These are phyloP conservation scores for Sclerotinia trifoliorum DNA, from an alignment of 2,329 filamentous ascomycete species.

Conservation along the genomic window DNA sequence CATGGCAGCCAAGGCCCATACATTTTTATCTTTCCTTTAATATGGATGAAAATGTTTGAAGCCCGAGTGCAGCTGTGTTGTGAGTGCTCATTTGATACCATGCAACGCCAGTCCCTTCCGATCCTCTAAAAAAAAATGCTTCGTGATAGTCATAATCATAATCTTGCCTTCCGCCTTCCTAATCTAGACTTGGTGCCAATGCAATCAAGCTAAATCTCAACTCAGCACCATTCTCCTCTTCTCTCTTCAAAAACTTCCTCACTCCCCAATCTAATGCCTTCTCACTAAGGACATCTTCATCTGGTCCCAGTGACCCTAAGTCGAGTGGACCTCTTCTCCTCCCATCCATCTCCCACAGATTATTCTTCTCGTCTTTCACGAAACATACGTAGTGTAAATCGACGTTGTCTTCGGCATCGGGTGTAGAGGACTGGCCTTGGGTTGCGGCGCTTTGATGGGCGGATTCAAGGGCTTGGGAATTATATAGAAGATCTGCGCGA, in stretches of 20 bases:
- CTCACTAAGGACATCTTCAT: conserved; percentile 73
- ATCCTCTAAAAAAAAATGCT: not conserved
- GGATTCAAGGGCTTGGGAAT: conserved; percentile 70
- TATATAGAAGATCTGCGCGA: conserved; percentile 75
- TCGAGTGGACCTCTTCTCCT: conserved; percentile 59
- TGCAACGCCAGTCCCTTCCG: conserved; percentile 6
- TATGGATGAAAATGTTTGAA: not conserved
- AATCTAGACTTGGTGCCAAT: conserved; percentile 34
- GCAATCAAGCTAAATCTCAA: conserved; percentile 38
- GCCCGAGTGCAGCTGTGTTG: not conserved
- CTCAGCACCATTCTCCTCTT: conserved; percentile 34
- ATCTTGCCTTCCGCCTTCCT: not conserved
- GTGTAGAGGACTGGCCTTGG: conserved; percentile 73
- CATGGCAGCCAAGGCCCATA: not conserved
- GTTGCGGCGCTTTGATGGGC: conserved; percentile 84
- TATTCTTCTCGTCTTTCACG: conserved; percentile 68
- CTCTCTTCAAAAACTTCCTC: conserved; percentile 42
- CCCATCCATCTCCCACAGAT: conserved; percentile 71
- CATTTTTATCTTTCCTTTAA: not conserved
- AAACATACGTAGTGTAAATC: conserved; percentile 97
- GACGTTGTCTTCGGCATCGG: conserved; percentile 70
- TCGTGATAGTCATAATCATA: conserved; percentile 20
- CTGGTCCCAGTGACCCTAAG: conserved; percentile 46
- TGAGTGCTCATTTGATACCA: not conserved
- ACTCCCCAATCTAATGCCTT: conserved; percentile 70